Evolutionary conservation across 2,329 filamentous ascomycete species (phyloP).

Genomic region (Colletotrichum chrysophilum): DNA sequence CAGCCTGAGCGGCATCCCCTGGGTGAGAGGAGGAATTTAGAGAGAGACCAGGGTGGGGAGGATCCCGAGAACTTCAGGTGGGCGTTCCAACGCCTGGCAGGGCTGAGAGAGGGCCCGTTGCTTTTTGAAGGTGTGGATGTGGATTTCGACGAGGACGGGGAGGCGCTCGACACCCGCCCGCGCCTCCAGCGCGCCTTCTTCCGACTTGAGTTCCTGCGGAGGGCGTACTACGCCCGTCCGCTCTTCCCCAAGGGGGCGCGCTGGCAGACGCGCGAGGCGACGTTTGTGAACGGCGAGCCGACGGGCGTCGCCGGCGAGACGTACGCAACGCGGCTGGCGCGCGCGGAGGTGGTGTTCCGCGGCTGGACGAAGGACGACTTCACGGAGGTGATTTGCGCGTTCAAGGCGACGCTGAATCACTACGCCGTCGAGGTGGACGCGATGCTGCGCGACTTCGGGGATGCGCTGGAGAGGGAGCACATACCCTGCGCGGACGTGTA

Average conservation of each 20-base stretch:
- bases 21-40: not conserved
- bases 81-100: not conserved
- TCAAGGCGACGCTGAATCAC: constrained; percentile 5
- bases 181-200: constrained; percentile 13
- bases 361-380: not conserved
- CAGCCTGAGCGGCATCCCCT: not conserved
- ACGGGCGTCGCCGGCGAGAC: not conserved
- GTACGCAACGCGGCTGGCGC: not conserved
- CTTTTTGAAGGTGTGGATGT: not conserved
- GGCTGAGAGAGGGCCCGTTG: not conserved
- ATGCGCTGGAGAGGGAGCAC: not conserved
- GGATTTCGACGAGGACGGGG: not conserved
- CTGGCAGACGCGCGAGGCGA: not conserved
- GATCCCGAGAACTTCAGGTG: not conserved
- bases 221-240: not conserved
- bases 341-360: not conserved
- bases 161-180: not conserved
- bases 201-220: constrained; percentile 5
- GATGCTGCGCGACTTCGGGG: not conserved
- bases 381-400: not conserved
- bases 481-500: not conserved
- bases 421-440: not conserved
- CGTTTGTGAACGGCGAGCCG: not conserved
- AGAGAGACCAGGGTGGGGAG: not conserved
- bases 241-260: not conserved